Base-by-base conservation (phyloP, 352 stramenopile species). In the Globisporangium canariense region DNA sequence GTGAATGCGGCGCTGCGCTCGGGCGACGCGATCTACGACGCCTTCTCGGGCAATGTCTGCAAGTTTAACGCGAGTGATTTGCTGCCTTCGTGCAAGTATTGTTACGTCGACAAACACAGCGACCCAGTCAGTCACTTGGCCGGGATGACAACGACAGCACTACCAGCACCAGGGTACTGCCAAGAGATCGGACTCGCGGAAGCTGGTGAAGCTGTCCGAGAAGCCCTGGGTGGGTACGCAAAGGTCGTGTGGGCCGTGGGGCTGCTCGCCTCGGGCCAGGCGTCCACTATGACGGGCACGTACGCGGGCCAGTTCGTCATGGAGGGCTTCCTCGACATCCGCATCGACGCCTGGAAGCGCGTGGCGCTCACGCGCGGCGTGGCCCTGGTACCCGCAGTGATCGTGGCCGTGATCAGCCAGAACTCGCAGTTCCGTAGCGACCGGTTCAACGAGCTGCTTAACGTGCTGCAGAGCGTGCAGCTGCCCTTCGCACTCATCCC, bases 281-380 rank as follows among this genome's bases (percentile, higher is more conserved):
- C 81, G 68, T 94, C 87, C 32, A 98, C 96, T 20, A 98, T 99
- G 87, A 98, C 96, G 2, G 96, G 95, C 36, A 99, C 96, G 6
- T 98, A 98, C 69, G 96, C 96, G 0, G 96, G 96, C 10, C 96
- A 99, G 73, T 98, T 98, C 60, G 93, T 99, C 32, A 99, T 99
- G 95, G 92, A 98, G 77, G 96, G 96, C 1, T 99, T 99, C 62
- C 72, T 98, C 16, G 79, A 97, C 55, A 73, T 98, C 25, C 81
- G 88, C 38, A 61, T 98, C 59, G 10, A 81, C 93, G 5, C 79
- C 92, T 73, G 83, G 83, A 91, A 91, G 65, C 83, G 83, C 58
- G 83, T 91, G n/a, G 77, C 78, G 0, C 60, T 93, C 10, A 99
- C 96, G 3, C 89, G 96, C 13, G 86, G 94, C 45, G 87, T 98